Base-by-base conservation (phyloP, 176 grass and related monocot genomes). In the Rhynchospora tenuis region DNA sequence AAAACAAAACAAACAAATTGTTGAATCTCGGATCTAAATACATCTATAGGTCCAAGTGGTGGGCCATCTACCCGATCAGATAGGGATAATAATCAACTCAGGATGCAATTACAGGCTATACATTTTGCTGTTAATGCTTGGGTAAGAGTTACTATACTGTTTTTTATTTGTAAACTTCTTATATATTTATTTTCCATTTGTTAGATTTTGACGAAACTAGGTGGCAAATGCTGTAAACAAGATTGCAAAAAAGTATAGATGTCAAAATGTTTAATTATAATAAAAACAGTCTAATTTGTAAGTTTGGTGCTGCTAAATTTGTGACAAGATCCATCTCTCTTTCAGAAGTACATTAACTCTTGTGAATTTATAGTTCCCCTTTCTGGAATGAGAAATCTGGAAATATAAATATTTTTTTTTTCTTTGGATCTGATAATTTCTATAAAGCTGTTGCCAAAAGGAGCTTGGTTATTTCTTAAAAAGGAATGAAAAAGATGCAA, bases 111-210 rank as follows among this genome's bases (percentile, higher is more conserved):
- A 73, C 83, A 85, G 43, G 88, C 93, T 78, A 90, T 98, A 84
- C 86, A 90, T 71, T 95, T 95, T 86, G 83, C 93, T 93, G 83
- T 94, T 58, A 91, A 93, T 89, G 95, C 95, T 83, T 98, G 95
- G 92, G 95, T 98, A 95, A 77, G 67, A 24, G 24, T 51, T 51
- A 56, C 14, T 20, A 76, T 46, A 52, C 20, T 6, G 15, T 22
- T 71, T 47, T 55, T 56, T 76, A 56, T 23, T 31, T 77, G 19
- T 56, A 8, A 55, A 56, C 48, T 55, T 77, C 11, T 51, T 51
- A 8, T 0, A 51, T 51, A 51, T 8, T 51, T 51, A 38, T 38
- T 28, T 22, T 74, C 52, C 6, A 5, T 50, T 11, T 26, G 50
- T 45, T 74, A 51, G 47, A 56, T 55, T 55, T 55, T n/a, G 19